A percentile compares a stretch with the other conserved stretches of the same genome.
Conservation (phyloP, 805 yeast species). For the Kodamaea laetipori region DNA sequence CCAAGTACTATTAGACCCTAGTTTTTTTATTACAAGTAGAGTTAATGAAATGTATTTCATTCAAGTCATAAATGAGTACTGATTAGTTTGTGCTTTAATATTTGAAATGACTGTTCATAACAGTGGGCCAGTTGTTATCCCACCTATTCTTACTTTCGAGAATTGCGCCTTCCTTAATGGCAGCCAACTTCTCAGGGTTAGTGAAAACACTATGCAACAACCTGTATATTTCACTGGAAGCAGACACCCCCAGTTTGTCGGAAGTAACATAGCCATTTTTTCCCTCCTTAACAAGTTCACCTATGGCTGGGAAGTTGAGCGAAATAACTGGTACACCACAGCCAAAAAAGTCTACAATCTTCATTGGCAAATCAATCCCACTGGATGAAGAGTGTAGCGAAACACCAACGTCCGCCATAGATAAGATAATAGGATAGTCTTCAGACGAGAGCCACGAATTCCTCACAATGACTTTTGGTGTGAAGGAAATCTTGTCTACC, state of each 20-base stretch:
- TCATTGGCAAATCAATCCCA: conserved; percentile 96
- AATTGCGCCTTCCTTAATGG: conserved; percentile 67
- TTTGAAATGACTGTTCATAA: conserved; percentile 38
- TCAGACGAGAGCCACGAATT: conserved; percentile 77
- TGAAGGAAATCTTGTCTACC: conserved; percentile 47
- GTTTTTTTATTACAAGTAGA: too few relatives aligned
- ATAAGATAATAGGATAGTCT: conserved; percentile 76
- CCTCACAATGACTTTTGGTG: conserved; percentile 55
- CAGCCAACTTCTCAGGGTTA: conserved; percentile 33
- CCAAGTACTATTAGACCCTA: too few relatives aligned
- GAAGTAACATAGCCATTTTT: conserved; percentile 64
- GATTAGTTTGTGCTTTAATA: conserved; percentile 1
- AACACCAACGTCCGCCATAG: conserved; percentile 81
- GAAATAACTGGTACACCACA: conserved; percentile 92
- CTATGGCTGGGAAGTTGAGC: conserved; percentile 71
- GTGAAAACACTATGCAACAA: conserved; percentile 30
- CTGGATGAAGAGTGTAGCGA: conserved; percentile 91
- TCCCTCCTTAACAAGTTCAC: conserved; percentile 70
- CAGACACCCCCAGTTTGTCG: conserved; percentile 16
- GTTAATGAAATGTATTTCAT: too few relatives aligned
- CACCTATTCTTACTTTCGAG: conserved; percentile 70
- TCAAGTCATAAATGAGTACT: neutral
- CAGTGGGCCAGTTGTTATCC: conserved; percentile 69
- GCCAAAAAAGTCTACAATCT: conserved; percentile 93
- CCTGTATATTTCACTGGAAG: conserved; percentile 27